A percentile compares a stretch with the other conserved stretches of the same genome.
Evolutionary conservation across 495 filamentous ascomycete genomes (phyloP).

Genomic region (Penicillium macrosclerotiorum): DNA sequence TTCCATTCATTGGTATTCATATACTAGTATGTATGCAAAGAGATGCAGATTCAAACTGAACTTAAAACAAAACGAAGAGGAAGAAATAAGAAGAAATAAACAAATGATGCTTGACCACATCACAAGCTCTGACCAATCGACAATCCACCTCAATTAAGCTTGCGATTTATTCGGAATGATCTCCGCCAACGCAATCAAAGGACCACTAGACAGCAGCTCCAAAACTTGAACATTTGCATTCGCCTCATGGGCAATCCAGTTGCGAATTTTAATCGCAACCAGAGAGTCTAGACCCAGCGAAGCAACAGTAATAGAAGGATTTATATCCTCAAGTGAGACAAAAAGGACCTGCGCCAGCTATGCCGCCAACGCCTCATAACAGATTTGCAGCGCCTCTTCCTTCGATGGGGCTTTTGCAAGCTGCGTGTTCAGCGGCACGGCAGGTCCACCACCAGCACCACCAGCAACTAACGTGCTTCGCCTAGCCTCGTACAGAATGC

Average conservation of each 20-base stretch:
- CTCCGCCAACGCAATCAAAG: slow-evolving; percentile 27
- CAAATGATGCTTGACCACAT: not conserved
- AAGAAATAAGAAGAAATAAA: too few species aligned
- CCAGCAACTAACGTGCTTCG: slow-evolving; percentile 1
- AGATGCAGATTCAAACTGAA: too few species aligned
- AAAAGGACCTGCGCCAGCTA: slow-evolving; percentile 29
- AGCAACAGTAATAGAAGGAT: slow-evolving; percentile 25
- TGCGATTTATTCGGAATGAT: slow-evolving; percentile 31
- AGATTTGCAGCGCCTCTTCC: slow-evolving; percentile 24
- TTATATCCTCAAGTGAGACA: slow-evolving; percentile 32
- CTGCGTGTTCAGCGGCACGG: slow-evolving; percentile 16
- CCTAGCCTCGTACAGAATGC: slow-evolving; percentile 14
- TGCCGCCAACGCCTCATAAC: slow-evolving; percentile 24
- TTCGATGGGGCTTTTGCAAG: slow-evolving; percentile 17
- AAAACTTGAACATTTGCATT: slow-evolving; percentile 36
- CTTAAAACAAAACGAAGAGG: too few species aligned
- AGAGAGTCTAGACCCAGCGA: slow-evolving; percentile 37
- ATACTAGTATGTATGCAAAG: too few species aligned
- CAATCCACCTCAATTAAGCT: slow-evolving; percentile 2
- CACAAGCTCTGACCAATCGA: not conserved
- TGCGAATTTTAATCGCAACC: slow-evolving; percentile 38
- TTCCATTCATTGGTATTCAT: too few species aligned
- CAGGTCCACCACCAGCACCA: slow-evolving; percentile 3
- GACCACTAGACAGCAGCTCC: slow-evolving; percentile 29
- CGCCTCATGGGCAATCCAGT: slow-evolving; percentile 36